phyloP scores from a whole-genome alignment of 2,329 filamentous ascomycete genomes.

The Neoascochyta sp. region DNA sequence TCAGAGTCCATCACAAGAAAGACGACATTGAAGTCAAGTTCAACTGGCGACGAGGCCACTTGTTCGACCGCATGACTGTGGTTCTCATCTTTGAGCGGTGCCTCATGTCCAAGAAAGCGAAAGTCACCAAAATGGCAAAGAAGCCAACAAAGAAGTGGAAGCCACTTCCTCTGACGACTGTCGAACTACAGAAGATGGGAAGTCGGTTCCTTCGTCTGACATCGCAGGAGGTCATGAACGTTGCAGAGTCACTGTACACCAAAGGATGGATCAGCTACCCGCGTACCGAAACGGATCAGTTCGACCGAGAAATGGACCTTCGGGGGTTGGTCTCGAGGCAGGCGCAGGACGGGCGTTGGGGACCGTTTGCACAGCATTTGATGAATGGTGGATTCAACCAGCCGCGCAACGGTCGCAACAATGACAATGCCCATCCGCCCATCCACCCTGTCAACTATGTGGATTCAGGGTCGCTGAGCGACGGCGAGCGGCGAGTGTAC shows the following conservation, averaged over 20 bases:
- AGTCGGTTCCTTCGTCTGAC: constrained; percentile 86
- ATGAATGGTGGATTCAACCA: constrained; percentile 73
- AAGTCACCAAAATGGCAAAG: constrained; percentile 79
- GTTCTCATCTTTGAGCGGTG: constrained; percentile 83
- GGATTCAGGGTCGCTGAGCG: constrained; percentile 56
- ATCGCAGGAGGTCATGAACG: constrained; percentile 82
- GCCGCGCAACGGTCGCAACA: constrained; percentile 78
- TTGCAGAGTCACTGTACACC: constrained; percentile 83
- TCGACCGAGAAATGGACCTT: constrained; percentile 85
- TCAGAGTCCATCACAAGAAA: constrained; percentile 76
- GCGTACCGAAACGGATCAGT: constrained; percentile 93
- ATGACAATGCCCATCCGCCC: constrained; percentile 95
- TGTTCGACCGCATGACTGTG: constrained; percentile 84
- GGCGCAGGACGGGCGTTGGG: constrained; percentile 72
- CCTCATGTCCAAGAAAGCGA: constrained; percentile 69
- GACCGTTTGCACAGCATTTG: constrained; percentile 70
- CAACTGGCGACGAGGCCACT: constrained; percentile 72
- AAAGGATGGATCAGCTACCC: constrained; percentile 97
- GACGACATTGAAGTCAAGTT: constrained; percentile 79
- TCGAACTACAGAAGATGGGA: constrained; percentile 94
- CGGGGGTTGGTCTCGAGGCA: constrained; percentile 79
- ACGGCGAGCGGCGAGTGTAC: constrained; percentile 72
- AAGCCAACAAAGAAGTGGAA: constrained; percentile 94
- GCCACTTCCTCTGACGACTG: constrained; percentile 87
- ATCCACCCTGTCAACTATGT: constrained; percentile 94